These are phyloP conservation scores for Chaetomium tenue DNA, from an alignment of 495 filamentous ascomycete genomes.

Conservation along the genomic window DNA sequence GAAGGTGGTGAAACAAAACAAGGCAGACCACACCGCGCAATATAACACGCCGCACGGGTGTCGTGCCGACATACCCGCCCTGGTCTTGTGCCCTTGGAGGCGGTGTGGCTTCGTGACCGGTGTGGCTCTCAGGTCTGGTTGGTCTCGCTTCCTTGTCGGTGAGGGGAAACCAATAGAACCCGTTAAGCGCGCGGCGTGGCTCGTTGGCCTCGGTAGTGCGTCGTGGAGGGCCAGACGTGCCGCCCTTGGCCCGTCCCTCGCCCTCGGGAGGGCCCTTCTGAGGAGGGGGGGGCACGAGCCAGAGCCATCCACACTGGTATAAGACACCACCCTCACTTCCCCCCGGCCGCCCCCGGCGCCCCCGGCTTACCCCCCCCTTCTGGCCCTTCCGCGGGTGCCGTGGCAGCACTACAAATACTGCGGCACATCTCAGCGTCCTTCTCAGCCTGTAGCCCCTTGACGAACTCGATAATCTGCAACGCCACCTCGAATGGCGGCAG, in stretches of 20 bases:
- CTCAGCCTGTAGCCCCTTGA: slow-evolving; percentile 23
- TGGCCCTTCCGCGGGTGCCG: slow-evolving; percentile 15
- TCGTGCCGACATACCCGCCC: slow-evolving; percentile 12
- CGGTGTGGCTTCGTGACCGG: slow-evolving; percentile 8
- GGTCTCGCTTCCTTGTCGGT: slow-evolving; percentile 14
- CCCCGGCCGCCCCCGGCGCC: neutral
- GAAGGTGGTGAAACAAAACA: slow-evolving; percentile 13
- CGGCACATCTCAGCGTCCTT: slow-evolving; percentile 20
- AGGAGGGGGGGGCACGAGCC: neutral
- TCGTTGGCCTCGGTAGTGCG: neutral
- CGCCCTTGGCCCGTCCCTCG: neutral
- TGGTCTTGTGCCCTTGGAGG: slow-evolving; percentile 1
- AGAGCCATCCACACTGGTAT: neutral
- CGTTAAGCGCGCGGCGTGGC: neutral
- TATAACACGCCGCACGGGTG: slow-evolving; percentile 9
- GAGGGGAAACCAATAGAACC: slow-evolving; percentile 8
- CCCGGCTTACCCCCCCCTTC: slow-evolving; percentile 13
- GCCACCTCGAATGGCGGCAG: slow-evolving; percentile 28
- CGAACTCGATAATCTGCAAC: slow-evolving; percentile 29
- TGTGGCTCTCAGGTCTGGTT: slow-evolving; percentile 5
- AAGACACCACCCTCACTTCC: neutral
- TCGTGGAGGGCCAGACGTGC: neutral
- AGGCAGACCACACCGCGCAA: neutral
- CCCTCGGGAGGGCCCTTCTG: slow-evolving; percentile 1
- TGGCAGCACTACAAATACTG: slow-evolving; percentile 5